Base-by-base conservation (phyloP, 352 stramenopile genomes). In the Globisporangium abappressorium region DNA sequence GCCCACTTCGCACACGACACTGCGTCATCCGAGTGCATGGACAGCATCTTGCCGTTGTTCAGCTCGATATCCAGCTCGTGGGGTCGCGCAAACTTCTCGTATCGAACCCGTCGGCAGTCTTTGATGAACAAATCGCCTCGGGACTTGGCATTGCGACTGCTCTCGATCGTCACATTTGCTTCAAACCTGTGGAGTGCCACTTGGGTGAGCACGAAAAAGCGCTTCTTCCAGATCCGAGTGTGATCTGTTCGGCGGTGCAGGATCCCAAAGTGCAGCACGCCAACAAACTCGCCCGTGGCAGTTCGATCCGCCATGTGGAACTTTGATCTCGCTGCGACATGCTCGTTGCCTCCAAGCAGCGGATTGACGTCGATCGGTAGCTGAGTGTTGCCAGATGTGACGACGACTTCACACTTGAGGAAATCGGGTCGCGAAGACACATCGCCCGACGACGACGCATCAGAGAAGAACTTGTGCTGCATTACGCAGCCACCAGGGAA, bases 191-290 rank as follows among this genome's bases (percentile, higher is more conserved):
- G 76, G 43, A 82, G 67, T 18, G 76, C 73, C 43, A 79, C 71
- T 41, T 82, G 76, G 3, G 76, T 82, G 41, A 82, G 73, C 65
- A 82, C 76, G 53, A 80, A 82, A 28, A 80, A 82, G 26, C 76
- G 71, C 57, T 76, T 79, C 56, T 75, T 77, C 76, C 76, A 82
- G 18, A 79, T 66, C 56, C 76, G 73, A 7, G 66, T 75, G 26
- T 77, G 69, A n/a, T 81, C 74, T 0, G 68, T 70, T 12, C 64
- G 68, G 0, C 76, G 71, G 28, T 79, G 71, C 14, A 82, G 58
- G 2, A 80, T 47, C 3, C 76, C 73, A 5, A 65, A 70, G 46
- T 80, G 69, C 7, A 82, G 66, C 30, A 81, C 73, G 8, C 71
- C 76, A 20, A 82, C 74, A 47, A 72, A 80, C 11, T 82, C 73